These are phyloP conservation scores for Haplosporangium gracile DNA, from an alignment of 192 early-diverging fungal species.

Conservation along the genomic window DNA sequence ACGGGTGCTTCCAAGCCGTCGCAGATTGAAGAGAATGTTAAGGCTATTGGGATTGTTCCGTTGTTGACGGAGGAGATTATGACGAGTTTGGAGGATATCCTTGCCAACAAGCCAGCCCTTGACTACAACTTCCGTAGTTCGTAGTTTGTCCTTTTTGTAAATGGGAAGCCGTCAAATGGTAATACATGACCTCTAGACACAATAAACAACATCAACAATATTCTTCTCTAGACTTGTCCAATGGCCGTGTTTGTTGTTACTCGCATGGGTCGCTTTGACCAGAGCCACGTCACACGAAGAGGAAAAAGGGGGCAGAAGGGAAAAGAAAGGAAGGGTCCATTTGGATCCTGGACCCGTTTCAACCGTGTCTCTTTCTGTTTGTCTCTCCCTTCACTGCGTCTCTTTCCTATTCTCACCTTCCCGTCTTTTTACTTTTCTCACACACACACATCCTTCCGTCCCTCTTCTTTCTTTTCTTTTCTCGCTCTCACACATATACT, in stretches of 20 bases:
- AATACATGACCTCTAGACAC: too few relatives aligned
- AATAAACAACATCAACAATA: too few relatives aligned
- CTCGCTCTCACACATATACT: neutral
- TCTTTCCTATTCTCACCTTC: neutral
- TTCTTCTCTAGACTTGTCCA: neutral
- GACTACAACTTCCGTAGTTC: constrained; percentile 68
- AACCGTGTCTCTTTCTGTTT: too few relatives aligned
- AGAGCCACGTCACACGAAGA: neutral
- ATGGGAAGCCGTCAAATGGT: too few relatives aligned
- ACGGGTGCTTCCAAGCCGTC: constrained; percentile 76
- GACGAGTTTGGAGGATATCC: constrained; percentile 74
- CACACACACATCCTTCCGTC: neutral
- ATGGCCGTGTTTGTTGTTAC: constrained; percentile 2
- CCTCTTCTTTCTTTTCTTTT: neutral
- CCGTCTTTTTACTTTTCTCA: neutral
- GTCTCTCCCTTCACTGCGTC: too few relatives aligned
- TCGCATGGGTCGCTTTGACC: neutral
- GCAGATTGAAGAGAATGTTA: constrained; percentile 83
- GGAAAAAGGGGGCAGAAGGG: neutral
- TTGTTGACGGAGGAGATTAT: constrained; percentile 79
- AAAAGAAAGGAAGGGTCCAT: neutral
- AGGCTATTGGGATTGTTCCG: constrained; percentile 67
- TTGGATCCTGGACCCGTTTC: too few relatives aligned
- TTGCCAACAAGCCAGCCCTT: constrained; percentile 76
- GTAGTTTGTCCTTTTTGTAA: constrained; percentile 3